Base-by-base conservation (phyloP, 1,139 yeast genomes). In the Sugiyamaella novakii region DNA sequence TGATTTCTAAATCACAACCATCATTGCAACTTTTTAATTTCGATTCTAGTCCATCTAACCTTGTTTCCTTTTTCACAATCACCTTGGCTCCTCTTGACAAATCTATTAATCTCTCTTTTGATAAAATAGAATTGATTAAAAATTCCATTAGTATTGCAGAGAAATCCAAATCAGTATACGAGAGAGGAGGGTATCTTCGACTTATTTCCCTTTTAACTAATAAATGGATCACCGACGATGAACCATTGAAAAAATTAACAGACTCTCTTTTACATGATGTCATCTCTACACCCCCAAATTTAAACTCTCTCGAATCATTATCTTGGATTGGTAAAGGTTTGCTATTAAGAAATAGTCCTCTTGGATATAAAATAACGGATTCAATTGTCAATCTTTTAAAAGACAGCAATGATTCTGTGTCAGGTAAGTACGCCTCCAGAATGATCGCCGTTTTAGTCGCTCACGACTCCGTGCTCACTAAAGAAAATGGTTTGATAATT, bases 281-380 rank as follows among this genome's bases (percentile, higher is more conserved):
- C 12, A 15, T 10, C 2, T 8, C 44, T 3, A 14, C 17, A 10
- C 43, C 50, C 3, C 44, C 50, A 5, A 38, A 43, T 7, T 40
- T 63, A n/a, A 64, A 60, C 36, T 50, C 59, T 3, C 66, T 85
- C 43, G 95, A 87, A 63, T 62, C 76, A 0, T 67, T 74, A 25
- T 70, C 82, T 0, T 88, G 96, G 96, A 66, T 81, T 4, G 70
- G 82, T 24, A 89, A 87, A 64, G 94, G 87, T 0, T 72, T 86
- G 43, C 62, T 87, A 1, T 62, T 87, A 63, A 80, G 77, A 57
- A 76, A 78, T 50, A 84, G 85, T 54, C 62, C 70, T 2, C 43
- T 59, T 0, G 83, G 84, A 0, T 65, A 70, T n/a, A 61, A 60
- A 5, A 72, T 72, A 22, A 65, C 76, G 55, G 62, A 65, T 37